Evolutionary conservation across 148 eudicot genomes (phyloP).

Genomic region (Spergularia marina): DNA sequence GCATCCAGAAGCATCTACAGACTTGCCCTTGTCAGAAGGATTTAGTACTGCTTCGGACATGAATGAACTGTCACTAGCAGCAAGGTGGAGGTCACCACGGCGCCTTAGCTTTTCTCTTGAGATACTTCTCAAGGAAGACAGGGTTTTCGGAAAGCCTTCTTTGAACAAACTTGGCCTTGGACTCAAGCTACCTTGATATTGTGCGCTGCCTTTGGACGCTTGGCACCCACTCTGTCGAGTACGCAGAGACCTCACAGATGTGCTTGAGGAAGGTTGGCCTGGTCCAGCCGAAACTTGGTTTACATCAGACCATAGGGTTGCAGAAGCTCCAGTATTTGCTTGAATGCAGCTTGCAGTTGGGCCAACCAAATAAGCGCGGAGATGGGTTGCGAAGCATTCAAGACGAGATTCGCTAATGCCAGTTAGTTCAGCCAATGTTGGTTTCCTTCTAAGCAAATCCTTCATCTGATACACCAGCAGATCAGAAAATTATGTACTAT

Average conservation of each 20-base stretch:
- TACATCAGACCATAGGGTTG: conserved; percentile 22
- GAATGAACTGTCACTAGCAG: conserved; percentile 34
- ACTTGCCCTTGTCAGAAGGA: conserved; percentile 29
- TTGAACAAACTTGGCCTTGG: conserved; percentile 64
- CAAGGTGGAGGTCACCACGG: conserved; percentile 41
- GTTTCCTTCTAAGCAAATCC: conserved; percentile 66
- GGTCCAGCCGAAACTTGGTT: conserved; percentile 30
- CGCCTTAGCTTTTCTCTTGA: conserved; percentile 54
- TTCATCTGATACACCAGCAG: conserved; percentile 52
- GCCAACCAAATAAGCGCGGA: conserved; percentile 63
- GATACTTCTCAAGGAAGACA: conserved; percentile 43
- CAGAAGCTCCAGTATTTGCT: conserved; percentile 26
- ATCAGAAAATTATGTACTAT: neutral
- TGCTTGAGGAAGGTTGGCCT: conserved; percentile 22
- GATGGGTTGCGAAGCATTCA: conserved; percentile 64
- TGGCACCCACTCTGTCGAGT: conserved; percentile 40
- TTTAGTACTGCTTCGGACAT: conserved; percentile 26
- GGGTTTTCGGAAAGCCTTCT: conserved; percentile 43
- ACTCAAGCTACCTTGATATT: conserved; percentile 54
- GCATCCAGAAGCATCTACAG: conserved; percentile 28
- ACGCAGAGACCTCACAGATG: conserved; percentile 42
- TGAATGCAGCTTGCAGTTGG: conserved; percentile 36
- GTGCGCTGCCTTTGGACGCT: conserved; percentile 37
- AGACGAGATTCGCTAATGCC: conserved; percentile 88
- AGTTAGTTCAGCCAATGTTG: conserved; percentile 74